These are phyloP conservation scores for Alectoria sarmentosa DNA, from an alignment of 495 filamentous ascomycete genomes.

Conservation along the genomic window DNA sequence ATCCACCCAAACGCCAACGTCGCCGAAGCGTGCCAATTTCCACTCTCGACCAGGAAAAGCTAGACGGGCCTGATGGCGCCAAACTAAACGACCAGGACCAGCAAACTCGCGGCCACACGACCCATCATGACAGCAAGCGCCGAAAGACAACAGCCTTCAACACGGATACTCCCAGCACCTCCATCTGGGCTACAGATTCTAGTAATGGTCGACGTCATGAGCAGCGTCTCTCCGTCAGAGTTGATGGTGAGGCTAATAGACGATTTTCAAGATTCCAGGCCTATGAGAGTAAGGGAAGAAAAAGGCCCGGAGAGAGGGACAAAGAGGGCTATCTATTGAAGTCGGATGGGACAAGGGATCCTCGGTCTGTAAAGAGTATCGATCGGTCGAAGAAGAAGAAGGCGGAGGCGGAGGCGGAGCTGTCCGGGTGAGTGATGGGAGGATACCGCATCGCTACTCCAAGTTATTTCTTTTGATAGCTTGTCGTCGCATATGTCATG, in stretches of 20 bases:
- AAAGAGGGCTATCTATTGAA: slow-evolving; percentile 3
- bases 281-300: background rate
- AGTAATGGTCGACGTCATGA: background rate
- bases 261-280: background rate
- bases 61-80: too few species aligned
- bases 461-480: background rate
- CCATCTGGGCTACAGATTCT: background rate
- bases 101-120: background rate
- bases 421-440: background rate
- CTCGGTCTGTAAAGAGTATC: slow-evolving; percentile 1
- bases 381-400: background rate
- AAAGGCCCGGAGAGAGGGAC: background rate
- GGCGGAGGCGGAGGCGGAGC: background rate
- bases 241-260: background rate
- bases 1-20: background rate
- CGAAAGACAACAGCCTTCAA: slow-evolving; percentile 10
- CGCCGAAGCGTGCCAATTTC: background rate
- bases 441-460: background rate
- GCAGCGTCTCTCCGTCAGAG: background rate
- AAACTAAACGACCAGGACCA: background rate
- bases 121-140: slow-evolving; percentile 3
- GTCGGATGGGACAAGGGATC: slow-evolving; percentile 6
- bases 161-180: background rate
- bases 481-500: background rate
- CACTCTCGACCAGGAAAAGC: background rate